Percentiles rank a stretch among this genome's conserved stretches.
Conservation (phyloP, 208 protist genomes). For the Borovskyia barvae region DNA sequence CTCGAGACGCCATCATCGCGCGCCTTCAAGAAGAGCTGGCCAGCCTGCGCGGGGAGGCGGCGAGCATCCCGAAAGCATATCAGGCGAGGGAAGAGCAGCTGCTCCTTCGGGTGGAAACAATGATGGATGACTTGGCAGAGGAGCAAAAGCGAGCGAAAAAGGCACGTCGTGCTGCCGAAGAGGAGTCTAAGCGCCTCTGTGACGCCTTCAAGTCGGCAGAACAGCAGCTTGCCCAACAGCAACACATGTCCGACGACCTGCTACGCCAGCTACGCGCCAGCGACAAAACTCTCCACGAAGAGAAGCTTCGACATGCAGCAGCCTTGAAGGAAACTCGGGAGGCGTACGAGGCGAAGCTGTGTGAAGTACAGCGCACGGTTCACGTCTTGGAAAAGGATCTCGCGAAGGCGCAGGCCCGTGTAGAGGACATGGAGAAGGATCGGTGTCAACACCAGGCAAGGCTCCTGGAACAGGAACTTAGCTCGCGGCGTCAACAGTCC, state of each 20-base stretch:
- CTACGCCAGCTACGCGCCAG: conserved; percentile 21
- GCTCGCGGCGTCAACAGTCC: conserved; percentile 18
- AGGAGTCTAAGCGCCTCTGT: conserved; percentile 22
- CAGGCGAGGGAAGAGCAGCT: conserved; percentile 25
- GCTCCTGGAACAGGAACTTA: conserved; percentile 27
- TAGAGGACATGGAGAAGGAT: conserved; percentile 27
- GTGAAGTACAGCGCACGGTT: conserved; percentile 20
- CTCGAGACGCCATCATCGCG: conserved; percentile 73
- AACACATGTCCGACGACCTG: conserved; percentile 18
- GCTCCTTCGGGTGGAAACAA: conserved; percentile 17
- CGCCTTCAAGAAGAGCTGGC: conserved; percentile 57
- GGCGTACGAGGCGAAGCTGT: conserved; percentile 21
- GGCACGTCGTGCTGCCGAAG: conserved; percentile 4
- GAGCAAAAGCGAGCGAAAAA: conserved; percentile 18
- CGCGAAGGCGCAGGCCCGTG: conserved; percentile 21
- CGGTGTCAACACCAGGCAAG: conserved; percentile 24
- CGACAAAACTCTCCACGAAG: conserved; percentile 16
- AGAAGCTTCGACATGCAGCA: conserved; percentile 10
- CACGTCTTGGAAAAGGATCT: conserved; percentile 27
- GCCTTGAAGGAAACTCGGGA: conserved; percentile 31
- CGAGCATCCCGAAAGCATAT: conserved; percentile 18
- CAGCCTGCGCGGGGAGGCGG: conserved; percentile 21
- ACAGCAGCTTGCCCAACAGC: conserved; percentile 23
- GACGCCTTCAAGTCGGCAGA: conserved; percentile 15
- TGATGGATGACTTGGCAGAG: conserved; percentile 21